Percentiles rank a stretch among this genome's conserved stretches.
Conservation (phyloP, 495 filamentous ascomycete genomes). For the Xylaria flabelliformis region DNA sequence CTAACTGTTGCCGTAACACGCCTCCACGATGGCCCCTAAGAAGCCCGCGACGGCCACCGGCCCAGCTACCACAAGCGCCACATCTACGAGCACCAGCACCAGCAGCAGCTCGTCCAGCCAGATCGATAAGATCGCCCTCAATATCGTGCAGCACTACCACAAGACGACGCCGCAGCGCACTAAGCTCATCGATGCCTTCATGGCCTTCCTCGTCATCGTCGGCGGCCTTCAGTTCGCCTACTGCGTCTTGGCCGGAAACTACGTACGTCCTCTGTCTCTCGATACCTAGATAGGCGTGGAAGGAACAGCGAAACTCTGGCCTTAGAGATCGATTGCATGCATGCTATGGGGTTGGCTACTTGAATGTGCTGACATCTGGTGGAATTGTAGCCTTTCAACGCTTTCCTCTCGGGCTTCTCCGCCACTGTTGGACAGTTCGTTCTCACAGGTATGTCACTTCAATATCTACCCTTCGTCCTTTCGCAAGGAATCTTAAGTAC, state of each 20-base stretch:
- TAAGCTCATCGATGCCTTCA: conserved; percentile 90
- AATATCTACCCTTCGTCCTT: background rate
- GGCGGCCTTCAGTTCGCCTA: conserved; percentile 93
- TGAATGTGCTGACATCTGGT: conserved; percentile 26
- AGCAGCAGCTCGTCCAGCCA: conserved; percentile 51
- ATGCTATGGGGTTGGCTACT: background rate
- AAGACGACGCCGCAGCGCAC: conserved; percentile 84
- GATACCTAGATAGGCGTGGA: background rate
- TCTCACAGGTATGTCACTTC: conserved; percentile 70
- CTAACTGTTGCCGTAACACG: background rate
- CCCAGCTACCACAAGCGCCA: conserved; percentile 18
- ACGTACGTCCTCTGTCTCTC: conserved; percentile 64
- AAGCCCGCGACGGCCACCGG: conserved; percentile 34
- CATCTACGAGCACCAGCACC: conserved; percentile 24
- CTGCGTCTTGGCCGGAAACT: conserved; percentile 91
- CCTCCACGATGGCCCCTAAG: conserved; percentile 38
- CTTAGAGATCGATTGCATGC: background rate
- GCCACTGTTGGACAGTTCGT: conserved; percentile 98
- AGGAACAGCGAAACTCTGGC: background rate
- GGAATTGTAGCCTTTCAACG: conserved; percentile 87
- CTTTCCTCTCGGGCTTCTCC: conserved; percentile 92
- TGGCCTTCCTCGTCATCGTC: conserved; percentile 85
- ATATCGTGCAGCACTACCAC: conserved; percentile 78
- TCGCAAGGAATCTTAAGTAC: background rate
- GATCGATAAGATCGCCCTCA: conserved; percentile 53